Evolutionary conservation across 2,329 filamentous ascomycete genomes (phyloP).

Genomic region (Fusarium coicis): DNA sequence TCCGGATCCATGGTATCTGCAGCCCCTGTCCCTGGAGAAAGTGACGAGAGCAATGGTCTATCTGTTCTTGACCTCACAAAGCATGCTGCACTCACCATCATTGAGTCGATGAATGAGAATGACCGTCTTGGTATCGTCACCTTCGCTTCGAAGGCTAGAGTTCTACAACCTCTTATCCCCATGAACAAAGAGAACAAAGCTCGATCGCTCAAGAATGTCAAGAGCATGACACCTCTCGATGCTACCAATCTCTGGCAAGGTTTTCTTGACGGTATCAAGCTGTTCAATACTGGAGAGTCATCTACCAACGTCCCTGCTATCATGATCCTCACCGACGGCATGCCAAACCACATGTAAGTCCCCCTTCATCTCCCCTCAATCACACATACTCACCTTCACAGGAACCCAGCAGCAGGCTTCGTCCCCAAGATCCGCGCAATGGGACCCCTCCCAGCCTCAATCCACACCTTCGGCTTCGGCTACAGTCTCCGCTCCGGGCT

Average conservation of each 20-base stretch:
- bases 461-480: constrained; percentile 53
- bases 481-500: constrained; percentile 56
- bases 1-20: constrained; percentile 64
- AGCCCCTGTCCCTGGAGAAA: constrained; percentile 60
- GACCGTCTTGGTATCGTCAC: constrained; percentile 70
- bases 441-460: constrained; percentile 54
- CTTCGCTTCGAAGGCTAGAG: constrained; percentile 56
- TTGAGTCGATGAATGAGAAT: constrained; percentile 63
- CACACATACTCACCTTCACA: constrained; percentile 15
- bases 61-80: constrained; percentile 69
- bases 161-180: constrained; percentile 57
- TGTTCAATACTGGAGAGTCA: constrained; percentile 53
- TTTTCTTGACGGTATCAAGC: constrained; percentile 59
- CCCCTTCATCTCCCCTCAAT: accelerated
- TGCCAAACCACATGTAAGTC: constrained; percentile 63
- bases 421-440: constrained; percentile 62
- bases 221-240: constrained; percentile 51
- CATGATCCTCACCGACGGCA: constrained; percentile 65
- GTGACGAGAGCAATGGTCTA: constrained; percentile 61
- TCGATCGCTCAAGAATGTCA: constrained; percentile 54
- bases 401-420: constrained; percentile 63
- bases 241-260: constrained; percentile 70
- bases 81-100: constrained; percentile 67
- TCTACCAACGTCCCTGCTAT: constrained; percentile 59
- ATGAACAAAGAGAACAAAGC: constrained; percentile 62